Evolutionary conservation across 2,329 filamentous ascomycete species (phyloP).

Genomic region (Colletotrichum destructivum): DNA sequence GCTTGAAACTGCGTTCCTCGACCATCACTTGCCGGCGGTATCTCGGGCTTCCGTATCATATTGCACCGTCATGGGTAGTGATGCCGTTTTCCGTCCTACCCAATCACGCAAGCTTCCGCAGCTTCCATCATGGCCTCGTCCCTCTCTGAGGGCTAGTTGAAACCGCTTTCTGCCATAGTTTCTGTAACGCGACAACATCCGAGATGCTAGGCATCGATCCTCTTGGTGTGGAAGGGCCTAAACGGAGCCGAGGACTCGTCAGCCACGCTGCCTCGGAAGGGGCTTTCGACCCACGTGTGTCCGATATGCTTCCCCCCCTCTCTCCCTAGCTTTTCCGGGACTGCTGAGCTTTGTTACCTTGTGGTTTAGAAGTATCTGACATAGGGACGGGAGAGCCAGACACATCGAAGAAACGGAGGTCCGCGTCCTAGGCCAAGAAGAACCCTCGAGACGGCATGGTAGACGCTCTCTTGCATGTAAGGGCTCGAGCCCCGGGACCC

Average conservation of each 20-base stretch:
- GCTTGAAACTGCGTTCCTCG: slow-evolving; percentile 4
- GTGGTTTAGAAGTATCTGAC: slow-evolving; percentile 14
- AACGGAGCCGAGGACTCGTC: slow-evolving; percentile 9
- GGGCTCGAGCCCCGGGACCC: slow-evolving; percentile 6
- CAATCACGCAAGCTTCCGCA: slow-evolving; percentile 8
- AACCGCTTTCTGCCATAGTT: slow-evolving; percentile 30
- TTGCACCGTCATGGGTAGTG: slow-evolving; percentile 4
- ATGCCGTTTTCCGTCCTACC: neutral
- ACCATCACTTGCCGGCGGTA: neutral
- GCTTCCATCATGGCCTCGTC: neutral
- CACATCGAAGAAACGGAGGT: neutral
- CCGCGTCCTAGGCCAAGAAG: neutral
- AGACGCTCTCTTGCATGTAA: slow-evolving; percentile 9
- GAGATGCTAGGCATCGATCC: slow-evolving; percentile 12
- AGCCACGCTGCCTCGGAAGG: slow-evolving; percentile 18
- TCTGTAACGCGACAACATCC: slow-evolving; percentile 29
- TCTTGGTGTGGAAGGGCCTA: neutral
- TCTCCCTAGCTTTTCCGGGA: neutral
- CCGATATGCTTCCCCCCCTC: slow-evolving; percentile 4
- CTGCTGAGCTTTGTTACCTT: slow-evolving; percentile 9
- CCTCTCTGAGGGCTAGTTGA: slow-evolving; percentile 21
- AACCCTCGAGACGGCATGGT: slow-evolving; percentile 11
- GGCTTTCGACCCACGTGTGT: slow-evolving; percentile 26
- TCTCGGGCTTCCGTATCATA: slow-evolving; percentile 2
- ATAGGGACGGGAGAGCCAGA: slow-evolving; percentile 4